phyloP scores from a whole-genome alignment of 345 rosid genomes.

The Acer yangbiense region DNA sequence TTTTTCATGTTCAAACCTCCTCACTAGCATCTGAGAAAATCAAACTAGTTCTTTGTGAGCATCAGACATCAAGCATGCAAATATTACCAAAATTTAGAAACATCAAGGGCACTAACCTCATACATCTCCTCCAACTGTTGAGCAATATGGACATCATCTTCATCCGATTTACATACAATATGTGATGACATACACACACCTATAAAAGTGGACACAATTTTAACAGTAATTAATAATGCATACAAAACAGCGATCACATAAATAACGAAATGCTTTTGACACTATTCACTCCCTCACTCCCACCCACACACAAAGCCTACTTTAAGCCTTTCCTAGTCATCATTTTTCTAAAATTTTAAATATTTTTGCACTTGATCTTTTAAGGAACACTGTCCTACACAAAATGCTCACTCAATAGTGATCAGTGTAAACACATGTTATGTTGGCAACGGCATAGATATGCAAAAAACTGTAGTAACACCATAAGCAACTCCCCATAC shows the following conservation, averaged over 20 bases:
- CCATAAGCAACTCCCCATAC: not conserved
- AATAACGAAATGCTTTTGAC: too few relatives aligned
- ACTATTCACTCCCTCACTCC: not conserved
- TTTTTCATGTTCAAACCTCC: slow-evolving; percentile 66
- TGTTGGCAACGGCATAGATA: not conserved
- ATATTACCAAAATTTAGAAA: slow-evolving; percentile 12
- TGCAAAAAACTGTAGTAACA: not conserved
- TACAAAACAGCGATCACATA: not conserved
- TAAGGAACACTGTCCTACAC: not conserved
- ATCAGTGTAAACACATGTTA: not conserved
- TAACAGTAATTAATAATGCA: not conserved
- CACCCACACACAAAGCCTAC: not conserved
- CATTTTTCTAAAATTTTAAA: not conserved
- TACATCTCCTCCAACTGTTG: slow-evolving; percentile 63
- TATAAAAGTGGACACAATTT: slow-evolving; percentile 21
- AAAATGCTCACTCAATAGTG: not conserved
- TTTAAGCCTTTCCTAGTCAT: not conserved
- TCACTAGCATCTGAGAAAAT: slow-evolving; percentile 56
- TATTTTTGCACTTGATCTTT: not conserved
- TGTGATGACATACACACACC: slow-evolving; percentile 80
- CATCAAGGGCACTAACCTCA: slow-evolving; percentile 49
- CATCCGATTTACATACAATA: slow-evolving; percentile 46
- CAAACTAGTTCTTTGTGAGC: slow-evolving; percentile 22
- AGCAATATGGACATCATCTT: slow-evolving; percentile 40
- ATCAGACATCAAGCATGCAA: slow-evolving; percentile 2